Evolutionary conservation across 1,284 basidiomycete genomes (phyloP).

Genomic region (Heliocybe sulcata): DNA sequence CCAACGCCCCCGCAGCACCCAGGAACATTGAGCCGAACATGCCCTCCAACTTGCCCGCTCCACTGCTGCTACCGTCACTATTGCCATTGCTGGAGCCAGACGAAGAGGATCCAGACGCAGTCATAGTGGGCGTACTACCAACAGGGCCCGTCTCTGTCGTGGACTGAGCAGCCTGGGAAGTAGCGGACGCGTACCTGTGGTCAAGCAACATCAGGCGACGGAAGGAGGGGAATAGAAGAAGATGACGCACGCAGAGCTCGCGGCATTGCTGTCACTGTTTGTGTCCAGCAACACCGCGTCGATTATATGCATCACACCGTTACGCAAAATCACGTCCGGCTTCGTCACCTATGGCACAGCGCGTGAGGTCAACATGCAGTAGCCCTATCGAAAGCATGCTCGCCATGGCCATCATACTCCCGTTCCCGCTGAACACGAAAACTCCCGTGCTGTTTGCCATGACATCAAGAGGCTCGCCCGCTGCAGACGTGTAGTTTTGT

Average conservation of each 20-base stretch:
- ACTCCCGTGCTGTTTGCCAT: slow-evolving; percentile 51
- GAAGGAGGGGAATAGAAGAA: neutral
- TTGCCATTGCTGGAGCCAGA: neutral
- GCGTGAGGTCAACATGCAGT: neutral
- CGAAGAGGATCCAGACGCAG: neutral
- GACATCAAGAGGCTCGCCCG: slow-evolving; percentile 51
- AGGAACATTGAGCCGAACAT: neutral
- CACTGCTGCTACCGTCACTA: neutral
- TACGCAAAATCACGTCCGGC: slow-evolving; percentile 58
- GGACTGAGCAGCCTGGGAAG: slow-evolving; percentile 20
- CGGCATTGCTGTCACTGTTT: slow-evolving; percentile 37
- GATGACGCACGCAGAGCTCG: slow-evolving; percentile 46
- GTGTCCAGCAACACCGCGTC: slow-evolving; percentile 56
- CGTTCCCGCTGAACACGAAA: slow-evolving; percentile 47
- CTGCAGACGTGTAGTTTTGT: slow-evolving; percentile 44
- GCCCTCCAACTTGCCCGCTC: neutral
- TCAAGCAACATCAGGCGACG: neutral
- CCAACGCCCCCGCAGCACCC: neutral
- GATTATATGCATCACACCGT: slow-evolving; percentile 72
- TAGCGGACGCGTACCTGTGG: slow-evolving; percentile 20
- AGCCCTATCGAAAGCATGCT: too few species aligned
- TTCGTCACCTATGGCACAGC: slow-evolving; percentile 29
- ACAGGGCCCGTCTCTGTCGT: slow-evolving; percentile 20
- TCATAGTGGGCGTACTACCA: neutral
- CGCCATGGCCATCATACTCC: slow-evolving; percentile 32